Base-by-base conservation (phyloP, 2,329 filamentous ascomycete species). In the Davidsoniella eucalypti region DNA sequence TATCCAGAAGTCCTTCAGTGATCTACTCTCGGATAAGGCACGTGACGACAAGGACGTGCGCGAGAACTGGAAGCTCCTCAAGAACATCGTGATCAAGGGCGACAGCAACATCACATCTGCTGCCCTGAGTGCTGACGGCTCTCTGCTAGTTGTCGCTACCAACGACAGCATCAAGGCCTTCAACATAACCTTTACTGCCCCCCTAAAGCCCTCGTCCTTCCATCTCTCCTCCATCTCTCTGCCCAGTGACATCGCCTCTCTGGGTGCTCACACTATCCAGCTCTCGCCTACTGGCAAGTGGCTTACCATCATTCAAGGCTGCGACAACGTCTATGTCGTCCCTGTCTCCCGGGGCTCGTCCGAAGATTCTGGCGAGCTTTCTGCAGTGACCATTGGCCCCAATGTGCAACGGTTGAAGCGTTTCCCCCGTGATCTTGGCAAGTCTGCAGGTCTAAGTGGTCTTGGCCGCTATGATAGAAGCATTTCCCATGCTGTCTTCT, bases 71-170 rank as follows among this genome's bases (percentile, higher is more conserved):
- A 82, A 78, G 59, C 69, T 86, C 7, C 70, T 87, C 29, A 82
- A 80, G 52, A 82, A 79, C 51, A 78, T 88, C 21, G 60, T 84
- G 17, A 63, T 78, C 59, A 72, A 75, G 58, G 83, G 86, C 26
- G 87, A 94, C 56, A 84, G 88, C 55, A 87, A 84, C 60, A 87
- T 94, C 56, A 82, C 82, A 26, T 85, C 80, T 26, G 84, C 79
- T 25, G 64, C 78, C 29, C 77, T 93, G 57, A 88, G 79, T 56
- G 63, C 67, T 21, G 78, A 84, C 57, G 87, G 87, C 37, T 78
- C 74, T 18, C 65, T 93, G 1, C 71, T 95, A 21, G 73, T 82
- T n/a, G 78, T 88, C 12, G 76, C 87, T 6, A 94, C 88, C 1
- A 70, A 73, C 26, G 77, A 75, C 29, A 78, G 82, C 45, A 72